Conservation (phyloP, 805 yeast genomes). For the Saccharomycopsis sp. region DNA sequence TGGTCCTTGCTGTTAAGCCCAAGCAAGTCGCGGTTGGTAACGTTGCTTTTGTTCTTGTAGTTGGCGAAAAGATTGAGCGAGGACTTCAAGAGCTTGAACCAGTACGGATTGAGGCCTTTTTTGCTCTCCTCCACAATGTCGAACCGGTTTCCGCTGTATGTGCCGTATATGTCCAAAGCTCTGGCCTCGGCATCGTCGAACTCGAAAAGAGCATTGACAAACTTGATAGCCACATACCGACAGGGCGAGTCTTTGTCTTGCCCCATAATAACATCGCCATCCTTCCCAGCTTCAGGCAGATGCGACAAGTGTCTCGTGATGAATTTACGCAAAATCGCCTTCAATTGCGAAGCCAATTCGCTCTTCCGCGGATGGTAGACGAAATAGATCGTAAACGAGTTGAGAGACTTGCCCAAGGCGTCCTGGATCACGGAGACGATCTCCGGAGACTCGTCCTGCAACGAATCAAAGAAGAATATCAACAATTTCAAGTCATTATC, state of each 20-base stretch:
- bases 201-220: constrained; percentile 53
- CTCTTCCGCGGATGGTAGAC: not conserved
- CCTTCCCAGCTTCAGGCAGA: constrained; percentile 25
- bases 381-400: constrained; percentile 34
- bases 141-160: constrained; percentile 48
- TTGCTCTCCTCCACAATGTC: constrained; percentile 76
- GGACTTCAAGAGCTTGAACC: constrained; percentile 54
- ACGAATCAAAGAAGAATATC: constrained; percentile 63
- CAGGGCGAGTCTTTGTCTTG: constrained; percentile 32
- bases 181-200: constrained; percentile 66
- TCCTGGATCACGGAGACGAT: constrained; percentile 66
- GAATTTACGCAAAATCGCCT: constrained; percentile 11
- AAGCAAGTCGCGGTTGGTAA: constrained; percentile 38
- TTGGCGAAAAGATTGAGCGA: constrained; percentile 24
- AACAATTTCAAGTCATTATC: constrained; percentile 43
- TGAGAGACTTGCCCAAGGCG: constrained; percentile 52
- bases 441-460: constrained; percentile 57
- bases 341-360: constrained; percentile 4
- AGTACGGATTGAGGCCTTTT: constrained; percentile 77
- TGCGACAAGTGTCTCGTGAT: constrained; percentile 9
- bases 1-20: constrained; percentile 32
- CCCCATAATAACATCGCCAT: constrained; percentile 9
- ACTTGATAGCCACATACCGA: constrained; percentile 61
- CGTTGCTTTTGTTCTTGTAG: constrained; percentile 28
- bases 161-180: constrained; percentile 57